Evolutionary conservation across 2,329 filamentous ascomycete species (phyloP).

Genomic region (Aspergillus sp.): DNA sequence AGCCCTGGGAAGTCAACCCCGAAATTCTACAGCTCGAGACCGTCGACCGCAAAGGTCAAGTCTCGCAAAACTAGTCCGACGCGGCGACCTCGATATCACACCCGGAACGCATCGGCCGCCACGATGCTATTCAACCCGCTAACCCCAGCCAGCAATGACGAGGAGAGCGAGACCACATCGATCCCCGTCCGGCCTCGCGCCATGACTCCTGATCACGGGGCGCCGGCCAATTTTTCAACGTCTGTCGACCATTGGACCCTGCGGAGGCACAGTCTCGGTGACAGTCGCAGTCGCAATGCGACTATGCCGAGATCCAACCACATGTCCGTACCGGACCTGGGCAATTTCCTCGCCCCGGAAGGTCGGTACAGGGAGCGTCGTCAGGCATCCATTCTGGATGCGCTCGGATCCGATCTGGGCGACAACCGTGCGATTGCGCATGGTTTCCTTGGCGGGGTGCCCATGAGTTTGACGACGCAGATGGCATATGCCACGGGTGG

Average conservation of each 20-base stretch:
- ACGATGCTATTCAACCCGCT: slow-evolving; percentile 82
- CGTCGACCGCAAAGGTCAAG: slow-evolving; percentile 43
- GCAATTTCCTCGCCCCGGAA: slow-evolving; percentile 53
- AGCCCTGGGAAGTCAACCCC: slow-evolving; percentile 28
- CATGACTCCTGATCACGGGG: slow-evolving; percentile 33
- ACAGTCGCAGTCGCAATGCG: slow-evolving; percentile 56
- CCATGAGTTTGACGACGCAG: slow-evolving; percentile 77
- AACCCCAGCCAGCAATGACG: slow-evolving; percentile 38
- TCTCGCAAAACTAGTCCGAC: slow-evolving; percentile 36
- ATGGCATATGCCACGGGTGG: slow-evolving; percentile 71
- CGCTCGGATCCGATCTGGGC: slow-evolving; percentile 71
- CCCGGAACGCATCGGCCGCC: slow-evolving; percentile 73
- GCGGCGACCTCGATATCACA: slow-evolving; percentile 52
- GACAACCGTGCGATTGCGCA: slow-evolving; percentile 61
- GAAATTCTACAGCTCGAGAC: slow-evolving; percentile 37
- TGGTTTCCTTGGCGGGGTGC: slow-evolving; percentile 62
- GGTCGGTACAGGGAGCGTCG: slow-evolving; percentile 33
- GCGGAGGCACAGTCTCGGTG: slow-evolving; percentile 35
- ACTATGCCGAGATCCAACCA: slow-evolving; percentile 53
- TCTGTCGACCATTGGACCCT: slow-evolving; percentile 43
- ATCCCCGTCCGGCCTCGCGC: slow-evolving; percentile 21
- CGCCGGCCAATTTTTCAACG: slow-evolving; percentile 38
- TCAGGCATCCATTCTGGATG: slow-evolving; percentile 68
- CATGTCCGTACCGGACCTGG: slow-evolving; percentile 57
- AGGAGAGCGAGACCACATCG: slow-evolving; percentile 32